Evolutionary conservation across 129 eudicot genomes (phyloP).

Genomic region (Flaveria linearis): DNA sequence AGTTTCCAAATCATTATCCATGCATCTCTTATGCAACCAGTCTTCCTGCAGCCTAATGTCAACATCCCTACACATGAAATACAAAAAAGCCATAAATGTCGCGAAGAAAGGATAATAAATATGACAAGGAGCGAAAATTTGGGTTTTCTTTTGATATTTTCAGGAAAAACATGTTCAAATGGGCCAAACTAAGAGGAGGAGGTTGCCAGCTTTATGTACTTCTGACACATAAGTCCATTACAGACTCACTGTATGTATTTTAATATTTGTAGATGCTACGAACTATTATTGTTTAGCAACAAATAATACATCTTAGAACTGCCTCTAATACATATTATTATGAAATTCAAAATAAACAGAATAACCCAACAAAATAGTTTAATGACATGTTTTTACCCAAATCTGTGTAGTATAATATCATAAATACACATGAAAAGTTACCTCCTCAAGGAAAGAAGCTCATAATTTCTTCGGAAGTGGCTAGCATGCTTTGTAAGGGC

Average conservation of each 20-base stretch:
- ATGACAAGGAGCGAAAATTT: neutral
- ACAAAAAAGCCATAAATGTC: neutral
- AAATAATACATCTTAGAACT: neutral
- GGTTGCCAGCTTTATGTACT: too few species aligned
- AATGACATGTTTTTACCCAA: neutral
- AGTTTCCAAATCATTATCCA: conserved; percentile 52
- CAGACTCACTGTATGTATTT: neutral
- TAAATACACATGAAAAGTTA: conserved; percentile 21
- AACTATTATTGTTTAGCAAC: neutral
- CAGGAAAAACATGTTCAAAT: neutral
- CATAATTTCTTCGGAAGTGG: conserved; percentile 68
- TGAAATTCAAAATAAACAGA: neutral
- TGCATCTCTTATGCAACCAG: conserved; percentile 68
- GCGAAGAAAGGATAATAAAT: neutral
- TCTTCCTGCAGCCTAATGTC: conserved; percentile 61
- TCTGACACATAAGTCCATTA: neutral
- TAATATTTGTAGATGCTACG: neutral
- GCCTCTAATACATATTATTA: neutral
- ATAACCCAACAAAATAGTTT: neutral
- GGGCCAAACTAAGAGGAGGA: neutral
- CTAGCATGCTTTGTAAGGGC: conserved; percentile 80
- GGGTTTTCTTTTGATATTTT: neutral
- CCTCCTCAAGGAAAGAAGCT: conserved; percentile 89
- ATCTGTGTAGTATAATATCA: neutral
- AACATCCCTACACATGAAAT: conserved; percentile 56